phyloP scores from a whole-genome alignment of 2,329 filamentous ascomycete species.

The Hortaea werneckii region DNA sequence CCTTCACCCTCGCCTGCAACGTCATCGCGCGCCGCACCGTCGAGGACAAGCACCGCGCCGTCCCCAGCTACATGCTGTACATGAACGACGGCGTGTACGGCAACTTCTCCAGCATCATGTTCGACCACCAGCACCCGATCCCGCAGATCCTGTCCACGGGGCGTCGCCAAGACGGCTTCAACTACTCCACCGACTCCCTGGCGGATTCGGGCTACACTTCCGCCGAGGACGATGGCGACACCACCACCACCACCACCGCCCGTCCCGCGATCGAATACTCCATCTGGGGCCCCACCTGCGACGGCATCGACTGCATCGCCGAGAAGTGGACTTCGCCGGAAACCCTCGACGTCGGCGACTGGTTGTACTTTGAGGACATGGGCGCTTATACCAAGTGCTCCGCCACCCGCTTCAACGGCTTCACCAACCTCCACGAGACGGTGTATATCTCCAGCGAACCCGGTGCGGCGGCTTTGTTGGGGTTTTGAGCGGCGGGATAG shows the following conservation, averaged over 20 bases:
- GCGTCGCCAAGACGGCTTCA: slow-evolving; percentile 19
- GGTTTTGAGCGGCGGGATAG: slow-evolving; percentile 9
- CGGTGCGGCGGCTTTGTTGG: slow-evolving; percentile 66
- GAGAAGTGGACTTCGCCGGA: slow-evolving; percentile 68
- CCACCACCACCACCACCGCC: slow-evolving; percentile 28
- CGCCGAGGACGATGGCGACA: slow-evolving; percentile 29
- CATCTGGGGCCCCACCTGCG: slow-evolving; percentile 96
- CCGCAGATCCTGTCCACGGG: slow-evolving; percentile 58
- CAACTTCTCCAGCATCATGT: slow-evolving; percentile 99
- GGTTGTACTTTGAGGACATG: slow-evolving; percentile 99
- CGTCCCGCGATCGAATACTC: slow-evolving; percentile 62
- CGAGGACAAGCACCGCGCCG: slow-evolving; percentile 53
- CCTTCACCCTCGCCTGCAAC: slow-evolving; percentile 91
- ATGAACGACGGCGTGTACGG: slow-evolving; percentile 96
- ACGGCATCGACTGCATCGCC: slow-evolving; percentile 91
- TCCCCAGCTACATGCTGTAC: slow-evolving; percentile 88
- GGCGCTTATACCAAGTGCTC: slow-evolving; percentile 98
- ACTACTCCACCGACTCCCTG: slow-evolving; percentile 20
- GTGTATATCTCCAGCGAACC: slow-evolving; percentile 93
- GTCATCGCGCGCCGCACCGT: slow-evolving; percentile 91
- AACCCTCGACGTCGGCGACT: slow-evolving; percentile 82
- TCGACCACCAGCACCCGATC: slow-evolving; percentile 87
- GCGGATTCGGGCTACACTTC: slow-evolving; percentile 25
- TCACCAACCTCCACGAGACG: slow-evolving; percentile 82
- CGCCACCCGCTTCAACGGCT: slow-evolving; percentile 95